phyloP scores from a whole-genome alignment of 768 basidiomycete genomes.

The Termitomyces eurrhizus region DNA sequence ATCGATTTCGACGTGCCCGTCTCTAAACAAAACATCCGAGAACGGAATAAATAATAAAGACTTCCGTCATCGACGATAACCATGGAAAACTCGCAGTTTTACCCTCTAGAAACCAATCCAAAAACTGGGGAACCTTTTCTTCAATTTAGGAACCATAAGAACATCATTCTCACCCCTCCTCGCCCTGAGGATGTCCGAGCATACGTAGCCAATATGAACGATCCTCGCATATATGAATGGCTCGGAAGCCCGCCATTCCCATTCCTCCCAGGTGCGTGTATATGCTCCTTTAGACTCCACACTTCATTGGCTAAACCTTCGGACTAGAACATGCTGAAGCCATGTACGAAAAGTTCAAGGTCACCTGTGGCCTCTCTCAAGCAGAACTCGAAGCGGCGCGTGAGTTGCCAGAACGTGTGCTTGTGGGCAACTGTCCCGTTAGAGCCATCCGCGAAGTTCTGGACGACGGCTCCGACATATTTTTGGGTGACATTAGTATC shows the following conservation, averaged over 20 bases:
- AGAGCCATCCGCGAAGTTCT: conserved; percentile 49
- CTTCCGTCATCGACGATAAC: too few relatives aligned
- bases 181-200: conserved; percentile 25
- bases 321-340: conserved; percentile 30
- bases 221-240: conserved; percentile 40
- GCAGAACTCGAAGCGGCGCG: conserved; percentile 26
- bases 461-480: conserved; percentile 53
- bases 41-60: too few relatives aligned
- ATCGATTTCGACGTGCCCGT: neutral
- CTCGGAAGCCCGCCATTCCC: conserved; percentile 49
- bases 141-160: conserved; percentile 42
- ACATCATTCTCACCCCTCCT: conserved; percentile 61
- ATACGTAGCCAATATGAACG: conserved; percentile 40
- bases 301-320: neutral
- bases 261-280: conserved; percentile 36
- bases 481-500: conserved; percentile 45
- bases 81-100: conserved; percentile 20
- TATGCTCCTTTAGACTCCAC: neutral
- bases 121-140: conserved; percentile 41
- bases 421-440: conserved; percentile 47
- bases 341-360: conserved; percentile 24
- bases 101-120: conserved; percentile 29
- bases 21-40: neutral
- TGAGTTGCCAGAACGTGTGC: conserved; percentile 19
- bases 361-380: conserved; percentile 24